phyloP scores from a whole-genome alignment of 176 grass and related monocot genomes.

The Elymus sibiricus region DNA sequence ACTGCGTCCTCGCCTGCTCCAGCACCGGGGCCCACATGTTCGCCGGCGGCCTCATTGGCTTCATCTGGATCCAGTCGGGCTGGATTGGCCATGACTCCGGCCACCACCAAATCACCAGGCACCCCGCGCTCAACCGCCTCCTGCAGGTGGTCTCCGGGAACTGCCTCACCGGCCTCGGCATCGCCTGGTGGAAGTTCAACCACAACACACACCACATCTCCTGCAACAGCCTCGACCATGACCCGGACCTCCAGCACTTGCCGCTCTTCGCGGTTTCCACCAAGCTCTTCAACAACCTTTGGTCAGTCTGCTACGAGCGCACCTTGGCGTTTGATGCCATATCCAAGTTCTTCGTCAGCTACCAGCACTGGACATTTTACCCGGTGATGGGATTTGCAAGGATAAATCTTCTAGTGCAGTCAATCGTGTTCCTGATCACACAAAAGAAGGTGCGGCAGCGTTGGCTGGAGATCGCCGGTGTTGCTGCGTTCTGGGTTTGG shows the following conservation, averaged over 20 bases:
- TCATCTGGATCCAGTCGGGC: slow-evolving; percentile 78
- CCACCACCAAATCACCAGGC: slow-evolving; percentile 56
- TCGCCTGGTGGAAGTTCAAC: slow-evolving; percentile 97
- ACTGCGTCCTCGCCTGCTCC: slow-evolving; percentile 30
- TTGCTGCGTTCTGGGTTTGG: slow-evolving; percentile 75
- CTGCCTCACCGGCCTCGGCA: slow-evolving; percentile 88
- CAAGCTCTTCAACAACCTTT: slow-evolving; percentile 63
- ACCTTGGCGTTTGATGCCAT: slow-evolving; percentile 57
- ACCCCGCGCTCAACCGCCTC: slow-evolving; percentile 42
- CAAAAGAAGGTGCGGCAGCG: slow-evolving; percentile 50
- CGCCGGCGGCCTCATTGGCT: slow-evolving; percentile 55
- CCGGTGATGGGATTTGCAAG: slow-evolving; percentile 86
- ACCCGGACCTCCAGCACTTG: slow-evolving; percentile 96
- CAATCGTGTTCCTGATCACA: slow-evolving; percentile 35
- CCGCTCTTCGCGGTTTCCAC: slow-evolving; percentile 80
- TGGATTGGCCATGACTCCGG: slow-evolving; percentile 94
- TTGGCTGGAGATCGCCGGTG: slow-evolving; percentile 54
- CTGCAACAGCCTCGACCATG: slow-evolving; percentile 93
- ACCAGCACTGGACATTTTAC: slow-evolving; percentile 98
- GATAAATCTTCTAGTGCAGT: slow-evolving; percentile 75
- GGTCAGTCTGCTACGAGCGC: slow-evolving; percentile 66
- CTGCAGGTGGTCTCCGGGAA: slow-evolving; percentile 70
- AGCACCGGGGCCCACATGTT: slow-evolving; percentile 36
- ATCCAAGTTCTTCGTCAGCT: slow-evolving; percentile 72
- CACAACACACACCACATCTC: slow-evolving; percentile 94